Conservation (phyloP, 208 protist genomes). For the Leishmania arabica region DNA sequence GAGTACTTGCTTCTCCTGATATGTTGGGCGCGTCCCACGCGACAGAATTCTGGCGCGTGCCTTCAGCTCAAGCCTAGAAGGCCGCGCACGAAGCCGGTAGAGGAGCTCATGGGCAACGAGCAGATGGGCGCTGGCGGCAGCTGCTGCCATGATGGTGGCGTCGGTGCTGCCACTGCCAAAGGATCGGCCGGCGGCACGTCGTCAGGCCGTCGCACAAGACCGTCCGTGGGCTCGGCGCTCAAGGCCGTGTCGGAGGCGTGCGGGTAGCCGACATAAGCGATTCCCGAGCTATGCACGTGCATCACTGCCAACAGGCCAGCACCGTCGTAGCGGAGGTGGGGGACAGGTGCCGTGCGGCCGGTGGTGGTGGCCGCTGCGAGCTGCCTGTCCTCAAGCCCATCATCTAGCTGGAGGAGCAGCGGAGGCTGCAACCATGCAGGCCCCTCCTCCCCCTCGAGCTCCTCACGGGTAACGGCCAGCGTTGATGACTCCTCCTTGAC, state of each 20-base stretch:
- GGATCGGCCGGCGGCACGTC: background rate
- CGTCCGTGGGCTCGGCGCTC: background rate
- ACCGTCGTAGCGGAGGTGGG: conserved; percentile 28
- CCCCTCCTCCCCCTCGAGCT: background rate
- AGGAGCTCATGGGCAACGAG: conserved; percentile 25
- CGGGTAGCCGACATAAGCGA: conserved; percentile 57
- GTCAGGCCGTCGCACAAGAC: background rate
- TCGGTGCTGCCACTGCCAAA: background rate
- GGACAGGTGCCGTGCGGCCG: background rate
- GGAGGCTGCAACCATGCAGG: conserved; percentile 9
- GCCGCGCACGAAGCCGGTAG: conserved; percentile 27
- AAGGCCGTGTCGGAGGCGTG: background rate
- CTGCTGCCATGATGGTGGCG: background rate
- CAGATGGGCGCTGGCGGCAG: conserved; percentile 1
- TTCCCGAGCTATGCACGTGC: conserved; percentile 59
- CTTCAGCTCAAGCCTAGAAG: conserved; percentile 24
- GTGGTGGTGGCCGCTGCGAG: background rate
- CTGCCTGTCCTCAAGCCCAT: background rate
- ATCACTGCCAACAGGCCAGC: conserved; percentile 64
- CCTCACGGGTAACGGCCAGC: too few species aligned
- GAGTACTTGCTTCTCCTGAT: background rate
- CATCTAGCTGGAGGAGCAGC: background rate
- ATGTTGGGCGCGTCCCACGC: background rate
- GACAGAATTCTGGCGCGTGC: background rate
- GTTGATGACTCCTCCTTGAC: background rate